Percentiles rank a stretch among this genome's conserved stretches.
These are phyloP conservation scores for Crucihimalaya himalaica DNA, from an alignment of 345 rosid species.

Conservation along the genomic window DNA sequence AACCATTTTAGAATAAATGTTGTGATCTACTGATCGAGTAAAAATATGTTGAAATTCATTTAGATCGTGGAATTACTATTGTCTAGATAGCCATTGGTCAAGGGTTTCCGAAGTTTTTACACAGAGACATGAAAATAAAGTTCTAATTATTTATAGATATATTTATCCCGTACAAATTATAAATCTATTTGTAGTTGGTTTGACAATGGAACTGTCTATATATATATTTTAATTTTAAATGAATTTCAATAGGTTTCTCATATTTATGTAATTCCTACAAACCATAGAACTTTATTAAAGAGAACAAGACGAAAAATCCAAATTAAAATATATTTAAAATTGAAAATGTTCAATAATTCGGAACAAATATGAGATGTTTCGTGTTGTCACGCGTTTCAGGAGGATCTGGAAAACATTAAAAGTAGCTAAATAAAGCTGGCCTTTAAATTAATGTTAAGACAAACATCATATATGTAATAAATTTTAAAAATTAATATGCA, in stretches of 20 bases:
- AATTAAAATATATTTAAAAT: neutral
- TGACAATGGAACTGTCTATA: neutral
- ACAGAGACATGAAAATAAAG: neutral
- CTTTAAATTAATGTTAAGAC: neutral
- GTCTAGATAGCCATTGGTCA: neutral
- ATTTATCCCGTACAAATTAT: neutral
- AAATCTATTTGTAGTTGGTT: neutral
- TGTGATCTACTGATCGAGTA: neutral
- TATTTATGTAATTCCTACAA: neutral
- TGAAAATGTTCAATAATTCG: slow-evolving; percentile 17
- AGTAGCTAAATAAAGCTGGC: slow-evolving; percentile 19
- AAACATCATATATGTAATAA: neutral
- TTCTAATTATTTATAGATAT: neutral
- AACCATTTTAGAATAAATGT: neutral
- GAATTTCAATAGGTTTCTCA: neutral
- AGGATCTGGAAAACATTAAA: slow-evolving; percentile 25
- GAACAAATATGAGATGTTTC: slow-evolving; percentile 34
- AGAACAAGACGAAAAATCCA: slow-evolving; percentile 8
- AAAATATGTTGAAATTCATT: neutral
- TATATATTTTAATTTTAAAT: neutral
- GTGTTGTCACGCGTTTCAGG: slow-evolving; percentile 39
- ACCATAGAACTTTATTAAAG: neutral
- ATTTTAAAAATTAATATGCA: neutral
- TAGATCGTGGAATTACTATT: neutral
- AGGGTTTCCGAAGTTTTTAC: neutral